Base-by-base conservation (phyloP, 108 stramenopile genomes). In the Ochromonas danica region DNA sequence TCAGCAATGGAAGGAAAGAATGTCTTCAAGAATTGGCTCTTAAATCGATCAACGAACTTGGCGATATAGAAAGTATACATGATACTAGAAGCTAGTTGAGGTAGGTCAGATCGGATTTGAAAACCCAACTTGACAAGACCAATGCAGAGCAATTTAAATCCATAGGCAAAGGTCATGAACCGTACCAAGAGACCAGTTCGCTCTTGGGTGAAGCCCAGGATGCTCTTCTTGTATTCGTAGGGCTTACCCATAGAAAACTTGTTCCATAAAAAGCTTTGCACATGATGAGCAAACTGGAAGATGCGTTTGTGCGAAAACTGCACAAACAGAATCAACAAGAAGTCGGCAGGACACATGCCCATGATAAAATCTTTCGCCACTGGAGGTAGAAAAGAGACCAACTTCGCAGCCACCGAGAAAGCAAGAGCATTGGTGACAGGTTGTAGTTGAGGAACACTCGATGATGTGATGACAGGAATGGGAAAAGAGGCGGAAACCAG, bases 1-100 rank as follows among this genome's bases (percentile, higher is more conserved):
- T 78, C 61, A 45, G 41, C n/a, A 30, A 78, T 35, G n/a, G n/a
- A 30, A 6, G 77, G 77, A 27, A 78, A 14, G 6, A 51, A 51
- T 6, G 22, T 51, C 6, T 6, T 51, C 6, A 51, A 22, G 22
- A 51, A 51, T 51, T 51, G 45, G 22, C 14, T 14, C 22, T 51
- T 6, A 51, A 51, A 51, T 14, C 6, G 45, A 51, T 51, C 45
- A 22, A 51, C 22, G 6, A 22, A 14, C 6, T 51, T 51, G 6
- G 45, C 45, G 14, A 51, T 14, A 22, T 51, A 51, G 22, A 51
- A 22, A 51, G 22, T 14, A 51, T 51, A 51, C 22, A 22, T 51
- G 6, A 51, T 51, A 14, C 45, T 51, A 14, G 45, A 51, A 51
- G 22, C 6, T 51, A 51, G 22, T 51, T 22, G 14, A 51, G 45